Evolutionary conservation across 2,329 filamentous ascomycete species (phyloP).

Genomic region (Calonectria ilicicola): DNA sequence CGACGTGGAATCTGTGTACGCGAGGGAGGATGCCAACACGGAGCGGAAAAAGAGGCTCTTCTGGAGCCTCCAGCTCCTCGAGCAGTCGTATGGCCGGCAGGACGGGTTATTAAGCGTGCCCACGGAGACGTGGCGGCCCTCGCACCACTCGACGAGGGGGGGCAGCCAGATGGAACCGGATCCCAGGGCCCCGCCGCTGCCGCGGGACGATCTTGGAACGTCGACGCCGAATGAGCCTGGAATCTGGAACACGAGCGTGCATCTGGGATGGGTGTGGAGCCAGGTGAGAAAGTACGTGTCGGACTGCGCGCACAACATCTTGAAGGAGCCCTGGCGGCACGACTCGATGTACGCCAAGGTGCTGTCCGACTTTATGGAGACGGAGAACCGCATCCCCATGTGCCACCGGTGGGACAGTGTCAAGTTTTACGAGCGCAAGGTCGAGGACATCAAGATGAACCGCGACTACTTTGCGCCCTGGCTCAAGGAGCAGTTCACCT

Average conservation of each 20-base stretch:
- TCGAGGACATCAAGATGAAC: conserved; percentile 58
- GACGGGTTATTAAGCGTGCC: conserved; percentile 56
- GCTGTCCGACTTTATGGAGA: conserved; percentile 63
- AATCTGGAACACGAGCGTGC: conserved; percentile 62
- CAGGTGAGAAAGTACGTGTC: conserved; percentile 59
- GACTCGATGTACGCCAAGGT: conserved; percentile 65
- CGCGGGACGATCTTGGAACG: conserved; percentile 57
- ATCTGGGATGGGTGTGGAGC: conserved; percentile 65
- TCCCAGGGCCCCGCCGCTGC: conserved; percentile 54
- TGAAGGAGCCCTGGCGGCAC: conserved; percentile 63
- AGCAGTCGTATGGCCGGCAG: conserved; percentile 62
- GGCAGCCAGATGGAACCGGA: conserved; percentile 42
- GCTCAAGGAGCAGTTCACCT: conserved; percentile 65
- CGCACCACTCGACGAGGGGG: conserved; percentile 41
- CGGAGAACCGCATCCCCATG: conserved; percentile 60
- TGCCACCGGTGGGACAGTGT: conserved; percentile 65
- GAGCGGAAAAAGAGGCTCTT: conserved; percentile 63
- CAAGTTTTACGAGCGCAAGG: conserved; percentile 62
- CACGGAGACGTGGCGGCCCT: conserved; percentile 55
- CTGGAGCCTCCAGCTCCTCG: conserved; percentile 63
- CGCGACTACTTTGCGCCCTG: conserved; percentile 64
- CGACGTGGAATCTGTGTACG: conserved; percentile 56
- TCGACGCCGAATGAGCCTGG: conserved; percentile 54
- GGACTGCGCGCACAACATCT: conserved; percentile 58
- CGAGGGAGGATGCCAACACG: conserved; percentile 45